These are phyloP conservation scores for Podospora tetraspora DNA, from an alignment of 495 filamentous ascomycete species.

Conservation along the genomic window DNA sequence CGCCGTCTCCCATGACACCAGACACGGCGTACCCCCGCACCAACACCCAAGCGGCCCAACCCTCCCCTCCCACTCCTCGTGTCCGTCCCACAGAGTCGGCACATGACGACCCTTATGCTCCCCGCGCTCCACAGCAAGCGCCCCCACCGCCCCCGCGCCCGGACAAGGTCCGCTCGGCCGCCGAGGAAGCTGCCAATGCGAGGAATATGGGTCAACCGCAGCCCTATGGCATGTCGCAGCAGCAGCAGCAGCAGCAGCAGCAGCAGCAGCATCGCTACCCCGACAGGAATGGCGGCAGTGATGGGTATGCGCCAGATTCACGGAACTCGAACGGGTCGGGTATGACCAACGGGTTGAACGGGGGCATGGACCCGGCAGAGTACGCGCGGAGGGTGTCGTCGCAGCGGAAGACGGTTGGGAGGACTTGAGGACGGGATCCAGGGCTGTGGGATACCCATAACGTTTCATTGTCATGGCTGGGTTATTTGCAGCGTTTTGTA, in stretches of 20 bases:
- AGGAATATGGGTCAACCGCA: neutral
- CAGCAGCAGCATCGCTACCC: conserved; percentile 15
- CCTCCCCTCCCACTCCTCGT: neutral
- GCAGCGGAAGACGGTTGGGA: conserved; percentile 14
- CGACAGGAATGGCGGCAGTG: conserved; percentile 13
- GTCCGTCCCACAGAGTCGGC: neutral
- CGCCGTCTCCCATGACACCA: neutral
- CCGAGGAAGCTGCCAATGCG: neutral
- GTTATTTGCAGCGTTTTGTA: neutral
- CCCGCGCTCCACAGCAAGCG: conserved; percentile 14
- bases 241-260: too few relatives aligned
- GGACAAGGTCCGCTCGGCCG: conserved; percentile 26
- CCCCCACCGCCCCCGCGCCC: conserved; percentile 28
- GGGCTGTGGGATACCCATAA: neutral
- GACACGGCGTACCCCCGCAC: neutral
- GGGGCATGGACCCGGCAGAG: conserved; percentile 13
- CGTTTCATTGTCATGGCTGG: neutral
- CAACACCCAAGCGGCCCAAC: neutral
- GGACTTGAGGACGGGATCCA: conserved; percentile 2
- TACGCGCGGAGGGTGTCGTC: conserved; percentile 14
- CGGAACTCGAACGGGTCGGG: conserved; percentile 5
- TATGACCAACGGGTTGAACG: conserved; percentile 1
- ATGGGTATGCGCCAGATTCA: conserved; percentile 11
- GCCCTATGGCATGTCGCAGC: conserved; percentile 6
- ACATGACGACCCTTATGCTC: conserved; percentile 15